Conservation (phyloP, 2,329 filamentous ascomycete genomes). For the Venturia pyrina region DNA sequence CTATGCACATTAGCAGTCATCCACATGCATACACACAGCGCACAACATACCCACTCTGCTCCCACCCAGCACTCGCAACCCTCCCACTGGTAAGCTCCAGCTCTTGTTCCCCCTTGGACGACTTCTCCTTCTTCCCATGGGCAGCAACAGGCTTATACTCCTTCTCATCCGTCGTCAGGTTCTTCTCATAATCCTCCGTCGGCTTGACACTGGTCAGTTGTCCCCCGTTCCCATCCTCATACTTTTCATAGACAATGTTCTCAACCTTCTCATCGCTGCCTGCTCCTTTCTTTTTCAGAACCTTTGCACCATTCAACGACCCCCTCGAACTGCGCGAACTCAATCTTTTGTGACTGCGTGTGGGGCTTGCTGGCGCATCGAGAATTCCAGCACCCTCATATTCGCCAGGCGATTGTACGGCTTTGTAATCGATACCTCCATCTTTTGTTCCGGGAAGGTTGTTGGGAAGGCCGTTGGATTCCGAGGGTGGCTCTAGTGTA, state of each 20-base stretch:
- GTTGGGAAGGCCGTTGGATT: conserved; percentile 2
- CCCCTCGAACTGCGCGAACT: conserved; percentile 9
- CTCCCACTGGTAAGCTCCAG: conserved; percentile 41
- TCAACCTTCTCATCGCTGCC: conserved; percentile 14
- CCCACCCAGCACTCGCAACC: conserved; percentile 44
- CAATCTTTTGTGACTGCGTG: conserved; percentile 4
- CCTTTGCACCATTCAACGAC: conserved; percentile 13
- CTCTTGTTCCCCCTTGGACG: conserved; percentile 18
- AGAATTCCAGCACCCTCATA: conserved; percentile 18
- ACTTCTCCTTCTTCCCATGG: conserved; percentile 12
- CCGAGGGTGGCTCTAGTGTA: conserved; percentile 14
- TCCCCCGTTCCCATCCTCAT: conserved; percentile 34
- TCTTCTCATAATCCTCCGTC: conserved; percentile 27
- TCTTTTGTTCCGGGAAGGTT: neutral
- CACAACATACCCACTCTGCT: conserved; percentile 33
- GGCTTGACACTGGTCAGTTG: conserved; percentile 36
- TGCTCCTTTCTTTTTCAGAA: conserved; percentile 10
- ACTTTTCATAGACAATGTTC: conserved; percentile 33
- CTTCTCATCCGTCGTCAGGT: conserved; percentile 22
- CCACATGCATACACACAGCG: conserved; percentile 7
- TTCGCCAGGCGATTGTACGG: conserved; percentile 15
- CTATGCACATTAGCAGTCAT: conserved; percentile 25
- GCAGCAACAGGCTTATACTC: conserved; percentile 15
- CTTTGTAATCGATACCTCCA: neutral
- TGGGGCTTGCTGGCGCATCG: conserved; percentile 18